Evolutionary conservation across 2,329 filamentous ascomycete genomes (phyloP).

Genomic region (Calonectria pteridis): DNA sequence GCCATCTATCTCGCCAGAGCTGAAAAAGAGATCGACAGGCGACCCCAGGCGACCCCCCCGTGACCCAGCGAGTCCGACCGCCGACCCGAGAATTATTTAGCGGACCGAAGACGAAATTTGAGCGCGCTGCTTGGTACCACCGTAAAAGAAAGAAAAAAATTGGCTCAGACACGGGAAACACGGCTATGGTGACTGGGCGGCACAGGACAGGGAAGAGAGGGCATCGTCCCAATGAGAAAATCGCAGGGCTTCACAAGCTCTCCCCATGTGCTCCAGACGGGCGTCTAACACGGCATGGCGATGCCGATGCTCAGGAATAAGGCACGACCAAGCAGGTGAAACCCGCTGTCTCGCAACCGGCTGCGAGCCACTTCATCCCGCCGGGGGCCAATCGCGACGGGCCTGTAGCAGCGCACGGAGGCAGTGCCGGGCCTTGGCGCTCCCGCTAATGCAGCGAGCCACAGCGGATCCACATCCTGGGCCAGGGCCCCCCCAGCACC

Average conservation of each 20-base stretch:
- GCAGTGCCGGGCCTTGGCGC: slow-evolving; percentile 22
- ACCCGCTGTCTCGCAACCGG: slow-evolving; percentile 11
- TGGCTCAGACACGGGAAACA: neutral
- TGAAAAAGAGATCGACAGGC: slow-evolving; percentile 13
- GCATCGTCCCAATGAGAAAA: slow-evolving; percentile 3
- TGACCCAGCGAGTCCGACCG: neutral
- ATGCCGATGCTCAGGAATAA: slow-evolving; percentile 5
- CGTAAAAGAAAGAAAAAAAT: too few species aligned
- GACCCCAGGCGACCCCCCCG: neutral
- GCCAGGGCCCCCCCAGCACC: neutral
- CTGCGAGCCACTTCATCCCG: neutral
- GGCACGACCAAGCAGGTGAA: slow-evolving; percentile 6
- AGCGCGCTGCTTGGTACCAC: neutral
- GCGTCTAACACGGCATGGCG: slow-evolving; percentile 22
- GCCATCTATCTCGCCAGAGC: slow-evolving; percentile 1
- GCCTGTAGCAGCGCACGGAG: slow-evolving; percentile 9
- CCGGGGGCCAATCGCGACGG: slow-evolving; percentile 19
- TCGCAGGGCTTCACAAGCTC: neutral
- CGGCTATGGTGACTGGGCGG: neutral
- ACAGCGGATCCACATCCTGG: neutral
- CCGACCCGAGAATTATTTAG: neutral
- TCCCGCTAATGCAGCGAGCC: slow-evolving; percentile 15
- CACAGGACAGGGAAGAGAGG: neutral
- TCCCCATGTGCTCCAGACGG: neutral
- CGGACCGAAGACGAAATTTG: neutral